Conservation (phyloP, 169 alveolate genomes). For the Plasmodium cynomolgi region DNA sequence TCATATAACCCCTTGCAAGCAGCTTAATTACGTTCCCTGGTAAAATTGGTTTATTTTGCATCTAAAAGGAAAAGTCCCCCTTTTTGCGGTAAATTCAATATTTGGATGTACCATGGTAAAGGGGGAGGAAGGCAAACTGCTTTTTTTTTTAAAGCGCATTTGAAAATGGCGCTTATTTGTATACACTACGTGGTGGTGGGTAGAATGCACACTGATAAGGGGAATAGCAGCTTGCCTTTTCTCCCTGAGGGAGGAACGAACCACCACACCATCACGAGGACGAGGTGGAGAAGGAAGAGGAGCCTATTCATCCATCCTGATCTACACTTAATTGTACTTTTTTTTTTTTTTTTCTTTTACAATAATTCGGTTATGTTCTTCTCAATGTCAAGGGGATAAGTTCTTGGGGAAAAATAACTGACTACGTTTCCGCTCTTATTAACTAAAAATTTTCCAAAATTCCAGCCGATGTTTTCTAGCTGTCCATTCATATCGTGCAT, state of each 20-base stretch:
- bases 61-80: background rate
- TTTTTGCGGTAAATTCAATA: background rate
- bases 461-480: constrained; percentile 63
- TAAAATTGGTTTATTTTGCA: background rate
- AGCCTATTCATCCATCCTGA: background rate
- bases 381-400: constrained; percentile 33
- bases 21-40: background rate
- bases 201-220: background rate
- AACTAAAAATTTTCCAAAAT: constrained; percentile 64
- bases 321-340: background rate
- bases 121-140: background rate
- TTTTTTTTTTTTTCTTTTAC: constrained; percentile 5
- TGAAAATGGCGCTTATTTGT: background rate
- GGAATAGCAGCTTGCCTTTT: background rate
- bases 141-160: background rate
- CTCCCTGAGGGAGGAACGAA: background rate
- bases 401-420: constrained; percentile 38
- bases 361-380: constrained; percentile 21
- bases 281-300: background rate
- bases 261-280: background rate
- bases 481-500: constrained; percentile 48
- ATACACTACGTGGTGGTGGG: background rate
- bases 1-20: background rate
- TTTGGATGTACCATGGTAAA: background rate
- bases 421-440: constrained; percentile 41